Evolutionary conservation across 1,139 yeast genomes (phyloP).

Genomic region (Nakaseomyces delphensis): DNA sequence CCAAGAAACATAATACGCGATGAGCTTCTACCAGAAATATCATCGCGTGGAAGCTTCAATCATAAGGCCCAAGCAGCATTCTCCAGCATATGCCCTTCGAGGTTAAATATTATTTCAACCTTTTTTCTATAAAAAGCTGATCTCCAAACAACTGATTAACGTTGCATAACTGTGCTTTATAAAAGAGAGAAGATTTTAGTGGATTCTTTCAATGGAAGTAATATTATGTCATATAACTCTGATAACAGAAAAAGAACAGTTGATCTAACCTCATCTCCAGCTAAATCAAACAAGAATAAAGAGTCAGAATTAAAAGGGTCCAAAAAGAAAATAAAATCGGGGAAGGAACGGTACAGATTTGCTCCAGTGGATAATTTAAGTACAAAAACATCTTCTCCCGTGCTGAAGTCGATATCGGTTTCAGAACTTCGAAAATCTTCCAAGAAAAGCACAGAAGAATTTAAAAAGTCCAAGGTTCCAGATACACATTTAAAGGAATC

Average conservation of each 20-base stretch:
- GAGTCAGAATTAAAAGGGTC: background rate
- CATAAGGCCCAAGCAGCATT: no score
- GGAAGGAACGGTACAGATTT: slow-evolving; percentile 19
- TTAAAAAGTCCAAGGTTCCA: slow-evolving; percentile 3
- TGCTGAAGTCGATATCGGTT: slow-evolving; percentile 26
- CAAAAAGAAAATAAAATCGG: background rate
- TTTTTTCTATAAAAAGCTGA: no score
- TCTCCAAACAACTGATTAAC: no score
- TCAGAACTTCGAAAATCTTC: slow-evolving; percentile 26
- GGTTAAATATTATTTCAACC: no score
- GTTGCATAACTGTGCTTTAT: no score
- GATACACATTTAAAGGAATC: background rate
- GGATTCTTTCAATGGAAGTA: background rate
- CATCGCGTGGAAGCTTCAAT: background rate
- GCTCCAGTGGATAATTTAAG: slow-evolving; percentile 26
- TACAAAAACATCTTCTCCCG: slow-evolving; percentile 9
- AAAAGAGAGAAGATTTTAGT: background rate
- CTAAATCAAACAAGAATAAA: background rate
- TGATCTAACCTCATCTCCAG: slow-evolving; percentile 3
- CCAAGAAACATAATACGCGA: background rate
- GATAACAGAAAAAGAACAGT: slow-evolving; percentile 4
- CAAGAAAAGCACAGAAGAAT: slow-evolving; percentile 6
- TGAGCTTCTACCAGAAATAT: background rate
- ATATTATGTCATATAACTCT: background rate
- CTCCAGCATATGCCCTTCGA: no score